Evolutionary conservation across 169 alveolate genomes (phyloP).

Genomic region (Amoebophrya sp.): DNA sequence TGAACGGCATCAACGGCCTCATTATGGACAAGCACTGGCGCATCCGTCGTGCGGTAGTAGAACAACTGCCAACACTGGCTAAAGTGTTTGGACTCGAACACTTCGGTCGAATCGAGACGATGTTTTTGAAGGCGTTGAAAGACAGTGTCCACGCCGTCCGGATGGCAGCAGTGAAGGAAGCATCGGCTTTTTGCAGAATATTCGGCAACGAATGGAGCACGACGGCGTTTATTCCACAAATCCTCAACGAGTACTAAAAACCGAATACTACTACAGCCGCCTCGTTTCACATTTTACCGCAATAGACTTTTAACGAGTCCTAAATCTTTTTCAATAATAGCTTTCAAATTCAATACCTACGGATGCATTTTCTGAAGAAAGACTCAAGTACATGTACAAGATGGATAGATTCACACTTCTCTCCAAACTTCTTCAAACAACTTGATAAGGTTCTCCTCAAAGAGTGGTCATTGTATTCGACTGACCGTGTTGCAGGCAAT

Average conservation of each 20-base stretch:
- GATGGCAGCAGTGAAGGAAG: not conserved
- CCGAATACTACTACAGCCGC: no score
- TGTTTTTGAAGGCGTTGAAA: not conserved
- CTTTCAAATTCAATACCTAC: no score
- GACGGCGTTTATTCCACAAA: not conserved
- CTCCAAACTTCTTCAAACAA: no score
- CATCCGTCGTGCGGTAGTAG: not conserved
- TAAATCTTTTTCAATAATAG: no score
- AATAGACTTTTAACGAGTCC: no score
- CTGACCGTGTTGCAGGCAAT: not conserved
- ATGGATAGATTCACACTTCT: no score
- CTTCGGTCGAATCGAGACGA: not conserved
- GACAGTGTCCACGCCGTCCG: constrained; percentile 11
- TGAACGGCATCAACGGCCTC: not conserved
- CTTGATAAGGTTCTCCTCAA: not conserved
- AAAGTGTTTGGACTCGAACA: not conserved
- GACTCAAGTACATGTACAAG: no score
- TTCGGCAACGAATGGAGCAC: not conserved
- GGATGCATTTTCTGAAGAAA: no score
- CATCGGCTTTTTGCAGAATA: not conserved
- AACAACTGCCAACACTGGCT: not conserved
- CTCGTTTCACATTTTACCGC: no score
- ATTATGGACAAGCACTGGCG: constrained; percentile 26
- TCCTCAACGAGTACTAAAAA: not conserved
- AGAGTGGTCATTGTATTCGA: not conserved